phyloP scores from a whole-genome alignment of 805 yeast genomes.

The Candida odintsovae region DNA sequence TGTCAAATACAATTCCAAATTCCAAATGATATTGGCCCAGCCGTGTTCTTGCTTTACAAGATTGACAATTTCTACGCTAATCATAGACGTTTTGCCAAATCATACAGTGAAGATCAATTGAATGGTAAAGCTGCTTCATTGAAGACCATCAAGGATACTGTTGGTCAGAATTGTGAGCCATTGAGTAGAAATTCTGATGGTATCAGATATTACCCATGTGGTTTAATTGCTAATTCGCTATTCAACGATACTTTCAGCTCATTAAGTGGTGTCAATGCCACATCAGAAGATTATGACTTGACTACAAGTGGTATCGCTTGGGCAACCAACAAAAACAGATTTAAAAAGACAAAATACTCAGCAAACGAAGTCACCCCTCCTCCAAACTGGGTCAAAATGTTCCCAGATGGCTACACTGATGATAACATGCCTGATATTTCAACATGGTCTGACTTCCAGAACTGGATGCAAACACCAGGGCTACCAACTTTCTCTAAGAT shows the following conservation, averaged over 20 bases:
- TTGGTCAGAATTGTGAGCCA: conserved; percentile 59
- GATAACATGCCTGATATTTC: conserved; percentile 65
- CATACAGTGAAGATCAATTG: conserved; percentile 81
- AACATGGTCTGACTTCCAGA: conserved; percentile 65
- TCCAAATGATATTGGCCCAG: conserved; percentile 67
- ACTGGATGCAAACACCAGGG: conserved; percentile 85
- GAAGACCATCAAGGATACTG: conserved; percentile 41
- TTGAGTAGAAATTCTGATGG: conserved; percentile 48
- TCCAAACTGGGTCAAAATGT: conserved; percentile 71
- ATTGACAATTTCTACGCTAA: conserved; percentile 89
- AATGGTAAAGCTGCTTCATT: conserved; percentile 66
- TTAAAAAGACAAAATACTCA: conserved; percentile 56
- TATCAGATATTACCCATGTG: conserved; percentile 73
- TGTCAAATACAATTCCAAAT: conserved; percentile 73
- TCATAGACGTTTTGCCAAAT: conserved; percentile 88
- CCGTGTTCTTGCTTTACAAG: conserved; percentile 73
- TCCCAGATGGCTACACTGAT: conserved; percentile 68
- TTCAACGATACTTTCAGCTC: conserved; percentile 69
- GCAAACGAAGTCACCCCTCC: conserved; percentile 69
- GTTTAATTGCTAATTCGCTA: conserved; percentile 73
- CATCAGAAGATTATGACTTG: conserved; percentile 37
- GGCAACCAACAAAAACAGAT: conserved; percentile 60
- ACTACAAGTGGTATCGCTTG: conserved; percentile 60
- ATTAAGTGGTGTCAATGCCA: conserved; percentile 30
- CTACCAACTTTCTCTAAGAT: conserved; percentile 62